Evolutionary conservation across 2,329 filamentous ascomycete genomes (phyloP), one percentile per base, ranked within the genome.

Genomic region (Scytalidium sp.): DNA sequence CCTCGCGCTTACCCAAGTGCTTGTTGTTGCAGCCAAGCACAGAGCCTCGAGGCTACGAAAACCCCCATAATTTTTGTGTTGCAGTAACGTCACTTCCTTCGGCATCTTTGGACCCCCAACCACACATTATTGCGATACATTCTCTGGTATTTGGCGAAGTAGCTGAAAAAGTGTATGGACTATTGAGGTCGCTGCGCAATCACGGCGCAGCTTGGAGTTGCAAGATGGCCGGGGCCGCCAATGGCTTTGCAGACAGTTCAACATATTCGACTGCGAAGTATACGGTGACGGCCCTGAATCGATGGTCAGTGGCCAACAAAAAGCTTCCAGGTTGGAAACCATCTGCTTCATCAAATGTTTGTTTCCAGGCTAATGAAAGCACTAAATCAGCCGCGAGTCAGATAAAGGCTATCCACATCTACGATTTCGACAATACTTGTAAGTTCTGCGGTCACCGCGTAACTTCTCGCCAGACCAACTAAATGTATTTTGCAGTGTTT

Each of bases 391-490:
- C 81, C 25, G 76, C 84, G 10, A 76, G 87, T 40, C 75, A 82
- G 49, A 86, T 97, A 69, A 90, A 83, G 66, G 73, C 83, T 8
- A 83, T 99, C 46, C 93, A 97, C 65, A 81, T 99, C 59, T 97
- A 97, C 73, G 94, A 99, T 69, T 99, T 97, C 68, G 94, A 99
- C 70, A 97, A 99, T 65, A 97, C 93, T 32, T 73, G 89, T 93
- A 74, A 67, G 85, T 56, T 42, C 41, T 49, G 39, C 19, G 22
- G n/a, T 19, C 39, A 32, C 42, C 17, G 22, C 6, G 43, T 11
- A 19, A 40, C 29, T 21, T 41, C 46, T 36, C 41, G 23, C 45
- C 22, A 52, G 54, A 36, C 45, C 56, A 50, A 58, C 44, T 54
- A 46, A 45, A 40, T 47, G 23, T 23, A 40, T 19, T 40, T 11